A percentile compares a stretch with the other conserved stretches of the same genome.
These are phyloP conservation scores for Suillus clintonianus DNA, from an alignment of 768 basidiomycete genomes.

Conservation along the genomic window DNA sequence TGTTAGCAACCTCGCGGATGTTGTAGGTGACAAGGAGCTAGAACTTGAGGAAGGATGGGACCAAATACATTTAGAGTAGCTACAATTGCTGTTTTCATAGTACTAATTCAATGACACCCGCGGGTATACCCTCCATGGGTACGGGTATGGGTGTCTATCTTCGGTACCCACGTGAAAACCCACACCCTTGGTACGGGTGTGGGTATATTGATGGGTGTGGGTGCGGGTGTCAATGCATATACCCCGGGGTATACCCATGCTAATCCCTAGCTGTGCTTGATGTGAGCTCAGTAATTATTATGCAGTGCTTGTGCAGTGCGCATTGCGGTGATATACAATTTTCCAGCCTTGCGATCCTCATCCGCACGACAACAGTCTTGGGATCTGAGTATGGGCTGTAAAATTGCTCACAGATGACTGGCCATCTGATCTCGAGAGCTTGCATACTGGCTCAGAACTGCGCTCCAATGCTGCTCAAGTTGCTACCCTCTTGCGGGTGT, in stretches of 20 bases:
- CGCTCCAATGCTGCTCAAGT: slow-evolving; percentile 13
- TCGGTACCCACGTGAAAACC: no score
- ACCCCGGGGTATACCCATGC: background rate
- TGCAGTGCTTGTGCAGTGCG: no score
- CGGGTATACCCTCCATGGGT: no score
- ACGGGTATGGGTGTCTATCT: no score
- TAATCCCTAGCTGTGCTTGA: no score
- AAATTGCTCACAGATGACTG: background rate
- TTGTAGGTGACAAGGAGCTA: slow-evolving; percentile 2
- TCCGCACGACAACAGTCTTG: background rate
- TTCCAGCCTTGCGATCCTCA: background rate
- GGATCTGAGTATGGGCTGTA: background rate
- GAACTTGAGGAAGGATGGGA: slow-evolving; percentile 7
- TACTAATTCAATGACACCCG: no score
- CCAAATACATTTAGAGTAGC: background rate
- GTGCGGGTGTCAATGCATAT: slow-evolving; percentile 2
- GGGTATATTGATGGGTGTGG: background rate
- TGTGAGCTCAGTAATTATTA: no score
- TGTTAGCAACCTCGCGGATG: slow-evolving; percentile 2
- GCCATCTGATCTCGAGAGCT: background rate
- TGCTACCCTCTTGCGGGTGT: slow-evolving; percentile 32
- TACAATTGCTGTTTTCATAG: no score
- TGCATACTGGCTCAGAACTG: background rate
- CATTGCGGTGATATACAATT: no score
- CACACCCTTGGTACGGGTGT: no score